These are phyloP conservation scores for Aspergillus hancockii DNA, from an alignment of 495 filamentous ascomycete species.

Conservation along the genomic window DNA sequence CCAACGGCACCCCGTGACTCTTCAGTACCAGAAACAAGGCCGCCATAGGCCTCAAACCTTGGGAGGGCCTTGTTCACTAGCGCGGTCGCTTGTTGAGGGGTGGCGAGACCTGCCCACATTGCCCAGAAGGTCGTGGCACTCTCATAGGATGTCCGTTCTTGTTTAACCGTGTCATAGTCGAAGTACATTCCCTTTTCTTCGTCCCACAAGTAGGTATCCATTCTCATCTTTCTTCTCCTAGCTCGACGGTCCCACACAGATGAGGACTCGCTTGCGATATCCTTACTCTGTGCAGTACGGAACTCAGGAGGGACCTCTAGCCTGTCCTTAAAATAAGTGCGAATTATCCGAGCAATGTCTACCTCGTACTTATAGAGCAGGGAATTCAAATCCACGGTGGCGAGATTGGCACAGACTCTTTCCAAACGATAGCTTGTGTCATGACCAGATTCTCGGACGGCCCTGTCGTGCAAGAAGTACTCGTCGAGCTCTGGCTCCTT, in stretches of 20 bases:
- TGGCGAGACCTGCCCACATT: conserved; percentile 87
- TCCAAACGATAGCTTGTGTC: conserved; percentile 94
- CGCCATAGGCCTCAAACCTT: conserved; percentile 81
- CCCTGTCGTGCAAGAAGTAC: conserved; percentile 94
- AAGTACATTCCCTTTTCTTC: conserved; percentile 92
- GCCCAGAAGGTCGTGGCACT: conserved; percentile 93
- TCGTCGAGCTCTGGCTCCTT: conserved; percentile 86
- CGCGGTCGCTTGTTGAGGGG: conserved; percentile 72
- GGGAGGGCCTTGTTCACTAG: conserved; percentile 79
- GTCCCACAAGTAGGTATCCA: conserved; percentile 91
- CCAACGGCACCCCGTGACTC: conserved; percentile 78
- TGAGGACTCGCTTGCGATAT: conserved; percentile 72
- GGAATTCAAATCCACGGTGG: conserved; percentile 92
- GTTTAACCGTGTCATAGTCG: conserved; percentile 86
- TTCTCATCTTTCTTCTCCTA: conserved; percentile 71
- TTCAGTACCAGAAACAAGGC: conserved; percentile 86
- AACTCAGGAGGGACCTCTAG: conserved; percentile 79
- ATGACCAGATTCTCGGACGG: conserved; percentile 94
- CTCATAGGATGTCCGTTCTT: conserved; percentile 77
- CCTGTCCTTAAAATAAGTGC: conserved; percentile 75
- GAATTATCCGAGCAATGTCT: conserved; percentile 84
- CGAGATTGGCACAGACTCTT: conserved; percentile 80
- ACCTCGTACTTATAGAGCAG: conserved; percentile 94
- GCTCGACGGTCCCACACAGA: conserved; percentile 85
- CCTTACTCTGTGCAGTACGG: conserved; percentile 56